phyloP scores from a whole-genome alignment of 2,329 filamentous ascomycete species.

The Fusarium sp. region DNA sequence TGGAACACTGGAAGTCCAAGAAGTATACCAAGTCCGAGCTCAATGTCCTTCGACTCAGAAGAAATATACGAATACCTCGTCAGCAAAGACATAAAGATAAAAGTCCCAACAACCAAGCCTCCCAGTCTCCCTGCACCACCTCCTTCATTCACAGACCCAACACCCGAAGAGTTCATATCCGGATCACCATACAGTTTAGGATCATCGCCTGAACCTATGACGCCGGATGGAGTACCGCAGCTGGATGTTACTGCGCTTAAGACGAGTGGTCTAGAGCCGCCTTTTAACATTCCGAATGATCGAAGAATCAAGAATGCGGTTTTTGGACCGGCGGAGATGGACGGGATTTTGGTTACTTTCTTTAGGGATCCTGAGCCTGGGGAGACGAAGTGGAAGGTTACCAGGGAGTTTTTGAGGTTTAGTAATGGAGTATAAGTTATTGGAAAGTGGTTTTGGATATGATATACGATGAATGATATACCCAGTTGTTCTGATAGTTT shows the following conservation, averaged over 20 bases:
- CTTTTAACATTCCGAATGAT: conserved; percentile 45
- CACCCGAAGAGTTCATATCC: neutral
- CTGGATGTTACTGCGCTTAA: neutral
- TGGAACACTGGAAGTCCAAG: neutral
- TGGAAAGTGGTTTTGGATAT: neutral
- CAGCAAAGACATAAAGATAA: conserved; percentile 10
- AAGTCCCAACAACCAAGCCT: conserved; percentile 14
- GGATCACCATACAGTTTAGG: neutral
- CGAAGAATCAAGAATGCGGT: conserved; percentile 48
- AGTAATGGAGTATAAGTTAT: no score
- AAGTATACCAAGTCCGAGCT: neutral
- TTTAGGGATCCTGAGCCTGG: conserved; percentile 44
- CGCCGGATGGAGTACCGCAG: conserved; percentile 32
- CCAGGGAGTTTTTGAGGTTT: conserved; percentile 42
- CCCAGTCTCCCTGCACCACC: conserved; percentile 18
- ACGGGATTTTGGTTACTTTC: conserved; percentile 46
- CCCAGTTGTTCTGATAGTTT: neutral
- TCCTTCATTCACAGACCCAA: conserved; percentile 33
- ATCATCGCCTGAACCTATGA: conserved; percentile 24
- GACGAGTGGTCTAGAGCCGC: conserved; percentile 32
- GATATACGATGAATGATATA: neutral
- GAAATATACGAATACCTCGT: neutral
- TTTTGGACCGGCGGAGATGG: conserved; percentile 42
- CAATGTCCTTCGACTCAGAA: neutral
- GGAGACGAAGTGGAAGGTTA: conserved; percentile 45